phyloP scores from a whole-genome alignment of 2,329 filamentous ascomycete species.

The Emmonsiellopsis sp. region DNA sequence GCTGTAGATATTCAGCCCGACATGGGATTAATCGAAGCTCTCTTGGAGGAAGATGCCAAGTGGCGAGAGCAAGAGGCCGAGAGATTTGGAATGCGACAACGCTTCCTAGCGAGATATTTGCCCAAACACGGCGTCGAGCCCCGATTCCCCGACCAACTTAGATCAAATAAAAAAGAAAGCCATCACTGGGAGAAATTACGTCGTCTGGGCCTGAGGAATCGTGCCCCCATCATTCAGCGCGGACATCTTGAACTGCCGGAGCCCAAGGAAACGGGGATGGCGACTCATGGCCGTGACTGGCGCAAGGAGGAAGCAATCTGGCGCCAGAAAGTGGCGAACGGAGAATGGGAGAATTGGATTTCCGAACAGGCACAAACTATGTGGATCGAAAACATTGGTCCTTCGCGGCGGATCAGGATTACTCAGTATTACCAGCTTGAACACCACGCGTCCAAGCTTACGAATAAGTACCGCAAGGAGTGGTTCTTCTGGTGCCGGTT shows the following conservation, averaged over 20 bases:
- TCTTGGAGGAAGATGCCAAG: slow-evolving; percentile 8
- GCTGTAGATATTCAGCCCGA: slow-evolving; percentile 3
- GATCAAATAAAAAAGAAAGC: background rate
- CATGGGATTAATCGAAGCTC: slow-evolving; percentile 1
- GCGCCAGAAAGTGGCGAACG: background rate
- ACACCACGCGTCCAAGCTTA: background rate
- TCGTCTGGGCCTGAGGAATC: background rate
- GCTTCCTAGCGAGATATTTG: background rate
- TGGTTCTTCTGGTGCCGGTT: slow-evolving; percentile 1
- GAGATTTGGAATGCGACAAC: background rate
- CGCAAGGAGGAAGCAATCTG: slow-evolving; percentile 1
- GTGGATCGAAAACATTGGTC: background rate
- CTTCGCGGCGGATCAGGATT: background rate
- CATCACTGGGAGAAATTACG: background rate
- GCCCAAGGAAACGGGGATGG: background rate
- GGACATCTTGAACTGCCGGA: background rate
- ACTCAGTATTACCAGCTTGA: slow-evolving; percentile 1
- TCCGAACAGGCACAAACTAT: background rate
- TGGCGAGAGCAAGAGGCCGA: slow-evolving; percentile 1
- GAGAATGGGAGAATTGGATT: slow-evolving; percentile 1
- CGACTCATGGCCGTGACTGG: background rate
- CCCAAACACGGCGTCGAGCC: background rate
- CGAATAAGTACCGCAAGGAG: background rate
- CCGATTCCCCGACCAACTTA: background rate
- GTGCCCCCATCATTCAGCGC: background rate